Conservation (phyloP, 176 grass and related monocot species). For the Phoenix roebelenii region DNA sequence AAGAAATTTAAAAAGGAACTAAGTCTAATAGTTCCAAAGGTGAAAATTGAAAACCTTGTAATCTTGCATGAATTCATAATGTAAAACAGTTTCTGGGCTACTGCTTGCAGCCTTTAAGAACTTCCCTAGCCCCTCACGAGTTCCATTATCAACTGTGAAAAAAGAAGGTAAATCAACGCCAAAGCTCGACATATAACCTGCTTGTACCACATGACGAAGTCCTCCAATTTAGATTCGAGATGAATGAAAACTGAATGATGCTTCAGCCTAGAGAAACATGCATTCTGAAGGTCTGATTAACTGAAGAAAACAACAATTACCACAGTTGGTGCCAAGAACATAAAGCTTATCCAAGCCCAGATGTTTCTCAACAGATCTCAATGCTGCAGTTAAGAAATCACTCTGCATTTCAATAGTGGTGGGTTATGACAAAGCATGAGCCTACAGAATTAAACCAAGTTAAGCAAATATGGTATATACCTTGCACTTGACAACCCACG, state of each 20-base stretch:
- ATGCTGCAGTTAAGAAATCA: conserved; percentile 49
- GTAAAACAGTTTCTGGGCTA: conserved; percentile 85
- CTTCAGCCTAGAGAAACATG: too few species aligned
- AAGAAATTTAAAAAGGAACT: too few species aligned
- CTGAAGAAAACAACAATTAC: conserved; percentile 35
- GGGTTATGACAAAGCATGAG: conserved; percentile 23
- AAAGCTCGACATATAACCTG: too few species aligned
- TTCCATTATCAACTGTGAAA: conserved; percentile 84
- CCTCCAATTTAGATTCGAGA: too few species aligned
- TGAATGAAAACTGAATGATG: too few species aligned
- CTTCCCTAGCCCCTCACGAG: conserved; percentile 79
- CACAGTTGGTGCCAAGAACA: conserved; percentile 95
- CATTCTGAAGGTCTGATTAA: not conserved
- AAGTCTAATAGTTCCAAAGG: not conserved
- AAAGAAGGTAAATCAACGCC: not conserved
- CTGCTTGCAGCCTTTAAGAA: conserved; percentile 86
- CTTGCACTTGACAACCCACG: conserved; percentile 98
- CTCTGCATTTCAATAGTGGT: conserved; percentile 38
- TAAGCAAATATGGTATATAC: conserved; percentile 22
- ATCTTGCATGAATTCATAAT: conserved; percentile 99
- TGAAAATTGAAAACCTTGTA: conserved; percentile 59
- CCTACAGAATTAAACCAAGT: conserved; percentile 2
- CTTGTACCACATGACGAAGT: too few species aligned
- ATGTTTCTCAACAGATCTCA: conserved; percentile 90
- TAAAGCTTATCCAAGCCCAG: conserved; percentile 97